Base-by-base conservation (phyloP, 2,329 filamentous ascomycete genomes). In the Exophiala sp. region DNA sequence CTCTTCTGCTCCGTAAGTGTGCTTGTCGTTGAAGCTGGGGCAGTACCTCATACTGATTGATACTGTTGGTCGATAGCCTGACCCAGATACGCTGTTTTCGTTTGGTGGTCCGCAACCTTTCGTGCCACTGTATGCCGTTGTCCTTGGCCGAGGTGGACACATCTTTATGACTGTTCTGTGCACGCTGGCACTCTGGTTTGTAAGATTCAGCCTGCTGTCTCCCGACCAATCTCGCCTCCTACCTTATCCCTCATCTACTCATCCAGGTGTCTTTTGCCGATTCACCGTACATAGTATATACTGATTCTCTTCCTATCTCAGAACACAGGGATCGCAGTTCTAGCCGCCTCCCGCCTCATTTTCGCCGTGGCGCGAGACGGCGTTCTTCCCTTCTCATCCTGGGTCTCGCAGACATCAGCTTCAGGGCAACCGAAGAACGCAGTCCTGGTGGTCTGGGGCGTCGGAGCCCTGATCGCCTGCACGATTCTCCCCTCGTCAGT, bases 321-420 rank as follows among this genome's bases (percentile, higher is more conserved):
- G 75, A 81, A 81, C 62, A 80, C 78, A 1, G 78, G 77, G 0
- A 77, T 81, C 48, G 76, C 78, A 16, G 74, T 80, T 38, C 71
- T 80, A 10, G 79, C 78, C 6, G 76, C 76, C 11, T 81, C 78
- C 2, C 73, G 79, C n/a, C 70, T 81, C 1, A 78, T 82, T 56
- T 82, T 80, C 62, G 79, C 79, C 35, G 78, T 82, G 2, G 79
- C 79, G 22, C 73, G 79, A 39, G 79, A 82, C 58, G 77, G 78
- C 5, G 32, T 35, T 5, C 32, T 35, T 6, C 32, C 32, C 13
- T 35, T 75, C 64, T 80, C 78, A 1, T 60, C 70, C 27, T 80
- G 78, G 75, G 79, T 81, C 37, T 74, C 77, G 2, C 64, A 69
- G 14, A 77, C 82, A 2, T 69, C 69, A 7, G 67, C 73, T 19